A percentile compares a stretch with the other conserved stretches of the same genome.
These are phyloP conservation scores for Wickerhamomyces subpelliculosus DNA, from an alignment of 805 yeast species.

Conservation along the genomic window DNA sequence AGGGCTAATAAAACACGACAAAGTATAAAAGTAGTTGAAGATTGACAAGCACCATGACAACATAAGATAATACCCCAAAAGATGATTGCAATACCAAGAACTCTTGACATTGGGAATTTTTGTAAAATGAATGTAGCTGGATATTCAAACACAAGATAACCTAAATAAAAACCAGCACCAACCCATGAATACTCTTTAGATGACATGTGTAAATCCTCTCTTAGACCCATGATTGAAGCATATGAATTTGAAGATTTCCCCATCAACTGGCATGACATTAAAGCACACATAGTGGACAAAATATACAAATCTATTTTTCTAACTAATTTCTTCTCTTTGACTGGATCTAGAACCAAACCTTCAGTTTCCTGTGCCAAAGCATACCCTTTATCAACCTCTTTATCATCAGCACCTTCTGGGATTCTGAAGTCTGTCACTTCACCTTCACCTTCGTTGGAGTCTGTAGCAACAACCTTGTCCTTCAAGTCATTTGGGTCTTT, in stretches of 20 bases:
- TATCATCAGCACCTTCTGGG: too few species aligned
- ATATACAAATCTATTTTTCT: slow-evolving; percentile 32
- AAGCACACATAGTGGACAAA: slow-evolving; percentile 29
- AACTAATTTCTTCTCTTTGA: slow-evolving; percentile 24
- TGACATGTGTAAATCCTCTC: slow-evolving; percentile 31
- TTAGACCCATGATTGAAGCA: slow-evolving; percentile 39
- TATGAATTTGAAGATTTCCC: slow-evolving; percentile 34
- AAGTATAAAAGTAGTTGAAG: slow-evolving; percentile 36
- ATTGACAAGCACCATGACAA: slow-evolving; percentile 34
- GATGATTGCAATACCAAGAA: slow-evolving; percentile 30
- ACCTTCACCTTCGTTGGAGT: too few species aligned
- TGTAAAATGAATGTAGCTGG: slow-evolving; percentile 40
- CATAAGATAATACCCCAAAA: slow-evolving; percentile 43
- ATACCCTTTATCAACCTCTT: too few species aligned
- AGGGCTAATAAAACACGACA: too few species aligned
- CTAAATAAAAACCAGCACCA: slow-evolving; percentile 45
- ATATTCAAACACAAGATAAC: slow-evolving; percentile 44
- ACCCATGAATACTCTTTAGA: slow-evolving; percentile 38
- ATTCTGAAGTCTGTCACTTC: too few species aligned
- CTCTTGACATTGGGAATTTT: slow-evolving; percentile 41
- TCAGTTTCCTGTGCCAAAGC: too few species aligned
- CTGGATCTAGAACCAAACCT: too few species aligned
- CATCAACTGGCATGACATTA: slow-evolving; percentile 33
- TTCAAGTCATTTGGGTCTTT: too few species aligned
- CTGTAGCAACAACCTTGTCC: too few species aligned